Percentiles rank a stretch among this genome's conserved stretches.
Conservation (phyloP, 495 filamentous ascomycete species). For the Cetradonia linearis region DNA sequence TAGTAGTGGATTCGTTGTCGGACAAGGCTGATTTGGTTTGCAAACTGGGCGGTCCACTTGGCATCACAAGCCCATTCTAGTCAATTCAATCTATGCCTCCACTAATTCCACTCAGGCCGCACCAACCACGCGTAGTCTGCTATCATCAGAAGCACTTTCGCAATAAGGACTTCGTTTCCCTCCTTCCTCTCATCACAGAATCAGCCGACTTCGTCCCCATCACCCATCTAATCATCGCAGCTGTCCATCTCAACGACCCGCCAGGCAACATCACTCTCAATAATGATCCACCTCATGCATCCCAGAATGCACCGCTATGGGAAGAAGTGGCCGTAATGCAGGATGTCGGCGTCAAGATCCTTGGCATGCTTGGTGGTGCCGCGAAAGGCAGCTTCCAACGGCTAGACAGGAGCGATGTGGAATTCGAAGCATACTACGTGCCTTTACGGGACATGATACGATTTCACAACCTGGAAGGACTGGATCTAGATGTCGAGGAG, state of each 20-base stretch:
- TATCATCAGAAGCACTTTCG: constrained; percentile 69
- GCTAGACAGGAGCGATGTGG: constrained; percentile 45
- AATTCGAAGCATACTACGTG: constrained; percentile 58
- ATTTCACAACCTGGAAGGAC: constrained; percentile 50
- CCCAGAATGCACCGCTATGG: constrained; percentile 54
- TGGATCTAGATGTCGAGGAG: constrained; percentile 83
- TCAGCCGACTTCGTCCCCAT: constrained; percentile 28
- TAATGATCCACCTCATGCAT: constrained; percentile 52
- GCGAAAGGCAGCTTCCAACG: constrained; percentile 58
- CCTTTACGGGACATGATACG: constrained; percentile 52
- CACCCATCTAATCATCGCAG: constrained; percentile 70
- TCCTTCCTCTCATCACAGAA: constrained; percentile 56
- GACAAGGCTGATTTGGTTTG: not conserved
- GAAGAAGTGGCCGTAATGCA: constrained; percentile 58
- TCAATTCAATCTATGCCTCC: constrained; percentile 7
- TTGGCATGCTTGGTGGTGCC: constrained; percentile 78
- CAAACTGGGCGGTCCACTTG: not conserved
- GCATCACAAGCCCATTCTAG: not conserved
- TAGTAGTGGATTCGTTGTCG: not conserved
- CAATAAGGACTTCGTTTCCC: constrained; percentile 49
- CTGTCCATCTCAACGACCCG: constrained; percentile 64
- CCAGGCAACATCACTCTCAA: constrained; percentile 56
- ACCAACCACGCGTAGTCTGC: constrained; percentile 44
- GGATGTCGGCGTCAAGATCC: constrained; percentile 53
- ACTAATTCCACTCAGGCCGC: not conserved